Evolutionary conservation across 2,329 filamentous ascomycete species (phyloP).

Genomic region (Monilinia laxa): DNA sequence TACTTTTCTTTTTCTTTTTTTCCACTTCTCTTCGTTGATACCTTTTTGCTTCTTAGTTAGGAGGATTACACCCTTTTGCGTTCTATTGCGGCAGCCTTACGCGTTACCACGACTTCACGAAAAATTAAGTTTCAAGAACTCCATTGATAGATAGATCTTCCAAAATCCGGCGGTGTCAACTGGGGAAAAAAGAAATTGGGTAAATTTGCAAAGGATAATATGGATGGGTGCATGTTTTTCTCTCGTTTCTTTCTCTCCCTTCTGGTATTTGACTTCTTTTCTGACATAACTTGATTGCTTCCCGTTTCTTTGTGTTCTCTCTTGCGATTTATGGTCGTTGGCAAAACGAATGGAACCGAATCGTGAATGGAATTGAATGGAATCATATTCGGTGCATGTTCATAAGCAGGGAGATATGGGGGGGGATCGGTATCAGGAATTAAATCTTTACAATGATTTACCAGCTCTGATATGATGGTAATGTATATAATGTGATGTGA

Average conservation of each 20-base stretch:
- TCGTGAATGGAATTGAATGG: background rate
- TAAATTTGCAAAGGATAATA: slow-evolving; percentile 24
- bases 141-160: slow-evolving; percentile 24
- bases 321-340: background rate
- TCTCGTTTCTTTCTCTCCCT: slow-evolving; percentile 1
- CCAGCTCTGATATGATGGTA: background rate
- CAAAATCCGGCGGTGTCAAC: slow-evolving; percentile 26
- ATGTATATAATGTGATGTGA: background rate
- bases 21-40: slow-evolving; percentile 20
- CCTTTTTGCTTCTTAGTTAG: slow-evolving; percentile 14
- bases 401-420: background rate
- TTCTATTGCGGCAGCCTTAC: slow-evolving; percentile 9
- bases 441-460: slow-evolving; percentile 2
- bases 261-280: slow-evolving; percentile 14
- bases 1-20: slow-evolving; percentile 10
- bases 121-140: slow-evolving; percentile 18
- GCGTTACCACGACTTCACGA: slow-evolving; percentile 23
- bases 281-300: background rate
- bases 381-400: slow-evolving; percentile 16
- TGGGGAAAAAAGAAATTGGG: slow-evolving; percentile 26
- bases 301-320: slow-evolving; percentile 3
- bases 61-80: background rate
- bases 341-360: background rate
- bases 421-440: slow-evolving; percentile 17
- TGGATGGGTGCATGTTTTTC: slow-evolving; percentile 15